Base-by-base conservation (phyloP, 2,329 filamentous ascomycete species). In the Arthrinium puccinioides region DNA sequence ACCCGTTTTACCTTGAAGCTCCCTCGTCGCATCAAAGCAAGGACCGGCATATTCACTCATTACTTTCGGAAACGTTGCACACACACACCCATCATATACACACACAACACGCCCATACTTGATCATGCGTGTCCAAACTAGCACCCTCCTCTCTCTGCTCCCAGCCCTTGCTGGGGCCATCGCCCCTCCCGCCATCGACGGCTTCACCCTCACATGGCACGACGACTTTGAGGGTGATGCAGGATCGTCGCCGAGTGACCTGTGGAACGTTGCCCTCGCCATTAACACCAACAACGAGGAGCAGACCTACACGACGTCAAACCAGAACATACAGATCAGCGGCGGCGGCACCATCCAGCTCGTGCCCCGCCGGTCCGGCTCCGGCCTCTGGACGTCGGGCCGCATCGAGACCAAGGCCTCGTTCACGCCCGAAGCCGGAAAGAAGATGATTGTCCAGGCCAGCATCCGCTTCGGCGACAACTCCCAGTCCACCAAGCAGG, bases 321-420 rank as follows among this genome's bases (percentile, higher is more conserved):
- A 55, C 38, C 44, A 52, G 40, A 72, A 74, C 54, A 55, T 71
- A 14, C 71, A 75, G 49, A 60, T 70, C 32, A 69, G 65, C 7
- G 70, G 70, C 9, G 70, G 67, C 27, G 45, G 57, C n/a, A 73
- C 70, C 0, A 54, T 75, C 10, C 70, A 74, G 52, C 58, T 75
- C 37, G 62, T 74, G 1, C 71, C 71, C 10, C 64, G 61, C 48
- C 53, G 55, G 37, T 54, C 62, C 27, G 36, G 51, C 33, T 47
- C 52, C 9, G 59, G 62, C 5, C 45, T 56, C 13, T 74, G 70
- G 70, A 72, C 69, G 0, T 72, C 69, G 6, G 69, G 64, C 10
- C 64, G 70, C 18, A 52, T 74, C 48, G 70, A 74, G 56, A 63
- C 61, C 43, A 63, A 55, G 41, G 63, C 65, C 48, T 56, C 62